Evolutionary conservation across 805 yeast species (phyloP), one percentile per base, ranked within the genome.

Genomic region (Phaffomyces opuntiae): DNA sequence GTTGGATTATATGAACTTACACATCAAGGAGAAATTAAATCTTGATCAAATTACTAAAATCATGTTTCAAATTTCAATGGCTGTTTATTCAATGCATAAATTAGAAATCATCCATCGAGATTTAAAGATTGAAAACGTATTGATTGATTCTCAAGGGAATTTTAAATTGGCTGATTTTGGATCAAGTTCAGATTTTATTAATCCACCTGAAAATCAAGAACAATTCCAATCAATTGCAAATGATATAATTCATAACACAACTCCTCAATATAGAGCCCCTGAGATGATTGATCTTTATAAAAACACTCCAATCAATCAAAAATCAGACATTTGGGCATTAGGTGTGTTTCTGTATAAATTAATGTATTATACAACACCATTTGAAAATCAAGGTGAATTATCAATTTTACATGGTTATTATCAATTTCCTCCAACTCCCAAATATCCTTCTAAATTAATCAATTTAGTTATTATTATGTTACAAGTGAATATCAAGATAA

Each of bases 161-260:
- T 93, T 84, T 68, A 90, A 89, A 61, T 68, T 93, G 21, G 86
- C 96, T 59, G 99, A 93, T 67, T 93, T 93, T 66, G 99, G 99
- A 4, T 87, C 96, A 1, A 83, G 93, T 1, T 74, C 87, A 9
- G 74, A 82, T 0, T 77, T 79, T 60, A 62, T 86, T 8, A 68
- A 84, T 17, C 85, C 95, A 2, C 96, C 96, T 2, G 77, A 76
- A 48, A 83, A 80, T 54, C 80, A 76, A 38, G 80, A 78, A 47
- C 91, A 84, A 60, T 83, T 83, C 61, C 86, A 82, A 51, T 60
- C 75, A n/a, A 68, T 90, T 32, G 84, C 87, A 46, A 87, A 87
- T 57, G 96, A 91, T 61, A 80, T 91, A 46, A 77, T 87, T 57
- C 80, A 82, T 51, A 95, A 91, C 60, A 91, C 99, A 0, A 91